Conservation (phyloP, 2,329 filamentous ascomycete genomes). For the Nothophaeocryptopus gaeumannii region DNA sequence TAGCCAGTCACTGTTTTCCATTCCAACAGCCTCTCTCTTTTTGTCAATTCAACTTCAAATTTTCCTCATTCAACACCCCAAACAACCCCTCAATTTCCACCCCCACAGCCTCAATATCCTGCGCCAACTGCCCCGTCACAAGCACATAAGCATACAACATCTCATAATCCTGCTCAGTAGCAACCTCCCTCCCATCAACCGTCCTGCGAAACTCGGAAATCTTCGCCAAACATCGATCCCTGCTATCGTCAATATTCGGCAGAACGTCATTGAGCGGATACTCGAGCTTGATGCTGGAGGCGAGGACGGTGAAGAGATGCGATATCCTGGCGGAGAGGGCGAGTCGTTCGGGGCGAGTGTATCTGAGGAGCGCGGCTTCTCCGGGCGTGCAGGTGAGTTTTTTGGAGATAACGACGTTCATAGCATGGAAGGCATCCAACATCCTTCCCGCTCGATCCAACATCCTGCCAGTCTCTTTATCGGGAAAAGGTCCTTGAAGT, state of each 20-base stretch:
- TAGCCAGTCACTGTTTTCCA: too few species aligned
- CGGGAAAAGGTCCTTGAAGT: constrained; percentile 80
- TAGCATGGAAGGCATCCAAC: constrained; percentile 90
- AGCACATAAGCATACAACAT: constrained; percentile 84
- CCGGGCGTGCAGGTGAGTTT: constrained; percentile 72
- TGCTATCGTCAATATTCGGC: constrained; percentile 74
- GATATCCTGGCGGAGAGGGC: constrained; percentile 85
- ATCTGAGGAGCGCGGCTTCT: constrained; percentile 75
- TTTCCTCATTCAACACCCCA: constrained; percentile 61
- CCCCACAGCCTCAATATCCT: constrained; percentile 32
- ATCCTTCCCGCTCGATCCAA: constrained; percentile 78
- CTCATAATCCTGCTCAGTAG: constrained; percentile 80
- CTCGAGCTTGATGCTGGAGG: constrained; percentile 89
- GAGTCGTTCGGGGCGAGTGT: constrained; percentile 73
- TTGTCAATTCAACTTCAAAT: constrained; percentile 52
- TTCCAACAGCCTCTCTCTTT: too few species aligned
- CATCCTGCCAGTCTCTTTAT: constrained; percentile 68
- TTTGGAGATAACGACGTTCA: constrained; percentile 88
- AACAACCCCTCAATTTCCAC: constrained; percentile 52
- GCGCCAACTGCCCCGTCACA: constrained; percentile 54
- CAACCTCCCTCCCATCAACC: constrained; percentile 48
- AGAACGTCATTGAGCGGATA: constrained; percentile 88
- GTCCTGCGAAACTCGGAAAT: constrained; percentile 83
- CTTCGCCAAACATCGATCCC: constrained; percentile 80
- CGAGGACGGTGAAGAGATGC: constrained; percentile 81